These are phyloP conservation scores for Rubroboletus satanas DNA, from an alignment of 768 basidiomycete species.

Conservation along the genomic window DNA sequence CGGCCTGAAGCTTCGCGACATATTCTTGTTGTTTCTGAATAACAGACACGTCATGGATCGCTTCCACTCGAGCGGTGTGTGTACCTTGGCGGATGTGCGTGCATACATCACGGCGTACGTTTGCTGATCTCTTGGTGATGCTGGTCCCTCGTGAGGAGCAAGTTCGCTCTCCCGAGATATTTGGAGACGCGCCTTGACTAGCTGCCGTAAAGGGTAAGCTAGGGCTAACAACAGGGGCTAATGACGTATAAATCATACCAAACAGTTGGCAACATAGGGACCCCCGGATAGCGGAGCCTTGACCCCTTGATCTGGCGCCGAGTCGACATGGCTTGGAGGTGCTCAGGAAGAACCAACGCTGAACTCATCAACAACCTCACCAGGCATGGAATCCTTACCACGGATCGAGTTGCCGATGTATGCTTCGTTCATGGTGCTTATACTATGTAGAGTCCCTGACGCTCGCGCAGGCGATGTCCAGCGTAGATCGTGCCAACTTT, in stretches of 20 bases:
- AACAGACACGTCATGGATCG: neutral
- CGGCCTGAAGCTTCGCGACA: conserved; percentile 44
- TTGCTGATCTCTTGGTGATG: neutral
- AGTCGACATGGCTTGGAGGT: conserved; percentile 74
- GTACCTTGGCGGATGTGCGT: conserved; percentile 29
- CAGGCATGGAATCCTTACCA: conserved; percentile 49
- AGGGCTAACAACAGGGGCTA: neutral
- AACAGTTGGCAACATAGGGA: neutral
- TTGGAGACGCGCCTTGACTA: neutral
- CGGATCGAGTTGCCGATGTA: conserved; percentile 55
- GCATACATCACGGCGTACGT: conserved; percentile 27
- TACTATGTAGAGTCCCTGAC: neutral
- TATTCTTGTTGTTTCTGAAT: conserved; percentile 51
- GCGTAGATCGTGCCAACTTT: conserved; percentile 69
- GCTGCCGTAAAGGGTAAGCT: too few species aligned
- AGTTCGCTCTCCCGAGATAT: neutral
- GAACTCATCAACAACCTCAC: conserved; percentile 73
- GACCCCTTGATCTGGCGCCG: neutral
- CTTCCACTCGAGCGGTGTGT: neutral
- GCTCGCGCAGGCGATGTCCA: conserved; percentile 56
- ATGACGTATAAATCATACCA: conserved; percentile 10
- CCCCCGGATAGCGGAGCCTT: too few species aligned
- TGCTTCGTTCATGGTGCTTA: conserved; percentile 13
- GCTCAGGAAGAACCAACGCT: conserved; percentile 61
- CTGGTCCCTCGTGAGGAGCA: neutral